These are phyloP conservation scores for Litsea cubeba DNA, from an alignment of 164 flowering plant species.

Conservation along the genomic window DNA sequence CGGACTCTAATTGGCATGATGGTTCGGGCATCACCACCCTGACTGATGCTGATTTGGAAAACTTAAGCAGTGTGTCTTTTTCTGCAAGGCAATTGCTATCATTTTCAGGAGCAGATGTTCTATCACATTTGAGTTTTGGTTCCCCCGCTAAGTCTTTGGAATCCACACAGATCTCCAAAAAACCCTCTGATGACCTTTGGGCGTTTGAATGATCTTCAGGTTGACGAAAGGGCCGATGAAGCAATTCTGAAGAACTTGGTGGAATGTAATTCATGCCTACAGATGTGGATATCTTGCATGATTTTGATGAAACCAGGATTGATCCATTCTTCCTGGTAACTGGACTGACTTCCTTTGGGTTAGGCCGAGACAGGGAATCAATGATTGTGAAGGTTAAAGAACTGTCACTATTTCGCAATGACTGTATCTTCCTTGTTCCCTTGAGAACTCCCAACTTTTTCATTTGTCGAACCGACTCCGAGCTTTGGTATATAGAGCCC, in stretches of 20 bases:
- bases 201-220: background rate
- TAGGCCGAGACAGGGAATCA: slow-evolving; percentile 43
- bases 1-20: slow-evolving; percentile 37
- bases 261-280: slow-evolving; percentile 14
- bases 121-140: slow-evolving; percentile 23
- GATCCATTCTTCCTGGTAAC: slow-evolving; percentile 26
- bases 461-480: slow-evolving; percentile 38
- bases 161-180: slow-evolving; percentile 31
- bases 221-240: slow-evolving; percentile 14
- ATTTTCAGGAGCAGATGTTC: slow-evolving; percentile 28
- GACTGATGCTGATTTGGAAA: slow-evolving; percentile 58
- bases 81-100: slow-evolving; percentile 39
- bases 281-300: slow-evolving; percentile 17
- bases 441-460: slow-evolving; percentile 13
- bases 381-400: slow-evolving; percentile 37
- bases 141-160: slow-evolving; percentile 19
- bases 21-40: slow-evolving; percentile 41
- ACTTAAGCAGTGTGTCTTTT: slow-evolving; percentile 27
- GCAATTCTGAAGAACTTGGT: slow-evolving; percentile 9
- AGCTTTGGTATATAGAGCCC: slow-evolving; percentile 70
- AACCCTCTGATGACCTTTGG: slow-evolving; percentile 23
- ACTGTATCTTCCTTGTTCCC: slow-evolving; percentile 50
- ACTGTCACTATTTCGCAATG: slow-evolving; percentile 34
- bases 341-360: slow-evolving; percentile 31
- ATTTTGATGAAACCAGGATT: slow-evolving; percentile 10